Evolutionary conservation across 257 asterid genomes (phyloP), one percentile per base, ranked within the genome.

Genomic region (Solanum ossicruentum): DNA sequence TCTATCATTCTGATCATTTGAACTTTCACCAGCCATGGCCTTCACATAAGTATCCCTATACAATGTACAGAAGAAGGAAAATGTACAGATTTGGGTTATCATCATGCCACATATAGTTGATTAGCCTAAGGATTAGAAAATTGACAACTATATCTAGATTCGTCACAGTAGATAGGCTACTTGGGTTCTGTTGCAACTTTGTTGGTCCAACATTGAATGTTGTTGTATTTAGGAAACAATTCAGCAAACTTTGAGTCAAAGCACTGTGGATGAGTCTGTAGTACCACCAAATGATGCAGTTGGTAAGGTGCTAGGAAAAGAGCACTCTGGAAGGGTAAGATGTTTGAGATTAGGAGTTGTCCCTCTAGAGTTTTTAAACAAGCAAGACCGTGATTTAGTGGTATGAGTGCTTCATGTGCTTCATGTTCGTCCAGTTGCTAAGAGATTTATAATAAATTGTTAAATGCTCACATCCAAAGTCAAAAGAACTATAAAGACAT

Each of bases 1-100:
- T 95, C 99, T 91, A 88, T 95, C 99, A 73, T 97, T 97, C 89
- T 97, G 92, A 85, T 97, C 99, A 86, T 95, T 97, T 8, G 98
- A 98, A 84, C 92, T 94, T 91, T 97, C 99, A 81, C 97, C 98
- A 1, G 91, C 86, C 89, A 90, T 93, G 47, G 89, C 92, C 90
- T 92, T 93, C 88, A 97, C 95, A 87, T 92, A 95, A 21, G 99
- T 97, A 88, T 95, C 98, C 97, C 98, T 95, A 87, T 15, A 16
- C 23, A 51, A 51, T 51, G 47, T 8, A 23, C 82, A 26, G 2
- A 2, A 32, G 36, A 32, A 32, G 36, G 3, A 32, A 32, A 32
- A 32, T 32, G 36, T 32, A 32, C 3, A 32, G 3, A 32, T 32
- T 32, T 32, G 36, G 36, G 36, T 32, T 32, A 32, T 32, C 36